Conservation (phyloP, 495 filamentous ascomycete genomes). For the Penicillium robsamsonii region DNA sequence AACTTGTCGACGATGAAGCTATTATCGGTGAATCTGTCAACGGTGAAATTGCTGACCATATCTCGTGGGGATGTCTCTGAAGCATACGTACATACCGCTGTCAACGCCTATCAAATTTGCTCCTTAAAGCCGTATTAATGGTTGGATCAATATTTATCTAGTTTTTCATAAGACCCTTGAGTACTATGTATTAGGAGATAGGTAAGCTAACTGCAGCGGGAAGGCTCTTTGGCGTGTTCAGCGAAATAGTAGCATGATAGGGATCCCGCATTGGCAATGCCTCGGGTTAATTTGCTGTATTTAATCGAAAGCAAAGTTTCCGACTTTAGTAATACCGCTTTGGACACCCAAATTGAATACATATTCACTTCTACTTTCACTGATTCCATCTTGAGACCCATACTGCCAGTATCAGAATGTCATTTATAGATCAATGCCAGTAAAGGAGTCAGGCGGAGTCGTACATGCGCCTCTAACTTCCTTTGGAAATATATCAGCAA, state of each 20-base stretch:
- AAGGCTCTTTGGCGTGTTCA: background rate
- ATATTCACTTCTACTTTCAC: background rate
- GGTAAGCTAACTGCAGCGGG: background rate
- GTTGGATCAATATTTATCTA: too few species aligned
- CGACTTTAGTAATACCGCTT: too few species aligned
- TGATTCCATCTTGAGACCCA: background rate
- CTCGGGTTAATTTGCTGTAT: background rate
- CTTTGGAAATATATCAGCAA: background rate
- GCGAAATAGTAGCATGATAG: background rate
- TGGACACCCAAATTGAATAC: background rate
- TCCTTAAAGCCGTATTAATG: too few species aligned
- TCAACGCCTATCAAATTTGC: too few species aligned
- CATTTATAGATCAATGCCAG: background rate
- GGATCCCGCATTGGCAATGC: background rate
- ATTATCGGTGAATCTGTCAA: too few species aligned
- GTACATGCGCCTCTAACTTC: background rate
- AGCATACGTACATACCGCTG: too few species aligned
- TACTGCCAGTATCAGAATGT: background rate
- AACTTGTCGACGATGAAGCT: too few species aligned
- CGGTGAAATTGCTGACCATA: too few species aligned
- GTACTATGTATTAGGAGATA: background rate
- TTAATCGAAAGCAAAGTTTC: too few species aligned
- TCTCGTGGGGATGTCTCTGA: too few species aligned
- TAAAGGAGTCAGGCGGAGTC: background rate
- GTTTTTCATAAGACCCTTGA: too few species aligned